Conservation (phyloP, 345 rosid species). For the Lumnitzera racemosa region DNA sequence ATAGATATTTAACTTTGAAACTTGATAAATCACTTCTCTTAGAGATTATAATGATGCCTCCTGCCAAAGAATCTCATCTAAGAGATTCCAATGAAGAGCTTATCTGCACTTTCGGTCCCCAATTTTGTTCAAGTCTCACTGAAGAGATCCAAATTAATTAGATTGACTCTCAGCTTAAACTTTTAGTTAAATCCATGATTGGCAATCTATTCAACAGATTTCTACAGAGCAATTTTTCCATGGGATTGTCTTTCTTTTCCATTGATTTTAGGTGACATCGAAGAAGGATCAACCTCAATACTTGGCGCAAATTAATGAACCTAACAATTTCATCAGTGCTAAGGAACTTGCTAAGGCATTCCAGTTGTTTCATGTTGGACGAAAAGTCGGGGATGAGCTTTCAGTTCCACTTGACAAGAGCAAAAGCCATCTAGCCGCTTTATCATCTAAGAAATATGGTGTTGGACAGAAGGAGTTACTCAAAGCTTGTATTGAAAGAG, state of each 20-base stretch:
- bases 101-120: too few species aligned
- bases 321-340: constrained; percentile 27
- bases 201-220: too few species aligned
- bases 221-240: too few species aligned
- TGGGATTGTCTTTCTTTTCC: neutral
- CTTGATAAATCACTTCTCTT: too few species aligned
- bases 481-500: constrained; percentile 26
- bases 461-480: constrained; percentile 24
- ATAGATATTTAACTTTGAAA: too few species aligned
- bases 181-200: too few species aligned
- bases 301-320: constrained; percentile 24
- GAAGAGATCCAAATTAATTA: too few species aligned
- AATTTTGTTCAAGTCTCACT: too few species aligned
- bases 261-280: constrained; percentile 29
- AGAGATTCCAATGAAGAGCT: too few species aligned
- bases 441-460: constrained; percentile 27
- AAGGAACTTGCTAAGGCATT: constrained; percentile 28
- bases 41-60: too few species aligned
- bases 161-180: too few species aligned
- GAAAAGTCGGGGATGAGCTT: constrained; percentile 18
- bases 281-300: constrained; percentile 36
- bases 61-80: too few species aligned
- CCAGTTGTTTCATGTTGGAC: constrained; percentile 18
- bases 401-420: constrained; percentile 21
- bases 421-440: constrained; percentile 34